Conservation (phyloP, 208 protist genomes). For the Leishmania arabica region DNA sequence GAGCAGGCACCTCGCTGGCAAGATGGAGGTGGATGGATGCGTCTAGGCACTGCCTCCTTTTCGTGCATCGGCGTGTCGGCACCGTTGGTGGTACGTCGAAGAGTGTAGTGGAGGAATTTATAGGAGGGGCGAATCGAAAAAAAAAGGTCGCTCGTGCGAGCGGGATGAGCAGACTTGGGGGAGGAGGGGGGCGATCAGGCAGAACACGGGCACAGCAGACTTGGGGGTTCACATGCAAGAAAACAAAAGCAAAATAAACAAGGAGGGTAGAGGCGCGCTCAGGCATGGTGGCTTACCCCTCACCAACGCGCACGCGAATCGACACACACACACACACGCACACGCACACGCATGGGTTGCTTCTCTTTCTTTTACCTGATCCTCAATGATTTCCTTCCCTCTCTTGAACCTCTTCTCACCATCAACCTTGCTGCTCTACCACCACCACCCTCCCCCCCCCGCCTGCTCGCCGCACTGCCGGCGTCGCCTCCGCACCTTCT, state of each 20-base stretch:
- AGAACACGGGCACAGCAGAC: not conserved
- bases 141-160: not conserved
- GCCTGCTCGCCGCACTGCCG: not conserved
- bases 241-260: not conserved
- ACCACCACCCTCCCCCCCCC: no score
- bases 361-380: not conserved
- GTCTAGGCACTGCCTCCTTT: no score
- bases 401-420: not conserved
- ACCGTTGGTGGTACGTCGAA: not conserved
- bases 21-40: no score
- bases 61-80: no score
- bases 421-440: not conserved
- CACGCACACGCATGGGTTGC: not conserved
- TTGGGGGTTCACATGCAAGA: not conserved
- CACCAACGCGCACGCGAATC: not conserved
- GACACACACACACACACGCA: not conserved
- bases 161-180: no score
- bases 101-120: not conserved
- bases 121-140: not conserved
- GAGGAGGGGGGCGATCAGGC: no score
- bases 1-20: no score
- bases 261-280: not conserved
- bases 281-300: not conserved
- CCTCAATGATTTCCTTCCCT: not conserved
- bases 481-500: not conserved